Percentiles rank a stretch among this genome's conserved stretches.
phyloP scores from a whole-genome alignment of 2,329 filamentous ascomycete genomes.

The Verticillium tricorpus region DNA sequence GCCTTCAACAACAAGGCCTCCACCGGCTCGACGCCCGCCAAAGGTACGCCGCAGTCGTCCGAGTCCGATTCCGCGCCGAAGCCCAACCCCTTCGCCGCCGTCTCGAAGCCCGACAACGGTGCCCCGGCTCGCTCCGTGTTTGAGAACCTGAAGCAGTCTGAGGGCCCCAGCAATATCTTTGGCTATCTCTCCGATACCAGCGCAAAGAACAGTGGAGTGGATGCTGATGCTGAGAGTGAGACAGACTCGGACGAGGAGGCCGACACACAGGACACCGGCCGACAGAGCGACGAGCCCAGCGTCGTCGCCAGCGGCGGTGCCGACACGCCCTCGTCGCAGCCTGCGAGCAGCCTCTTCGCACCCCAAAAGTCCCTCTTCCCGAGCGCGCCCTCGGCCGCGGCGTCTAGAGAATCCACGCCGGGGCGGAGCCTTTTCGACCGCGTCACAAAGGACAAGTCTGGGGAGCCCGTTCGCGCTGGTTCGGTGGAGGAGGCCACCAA shows the following conservation, averaged over 20 bases:
- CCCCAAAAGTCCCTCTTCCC: conserved; percentile 20
- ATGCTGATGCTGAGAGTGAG: conserved; percentile 42
- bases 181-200: conserved; percentile 54
- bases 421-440: conserved; percentile 52
- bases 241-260: conserved; percentile 36
- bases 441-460: conserved; percentile 44
- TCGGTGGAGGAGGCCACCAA: conserved; percentile 22
- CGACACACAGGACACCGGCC: conserved; percentile 36
- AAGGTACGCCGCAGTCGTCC: conserved; percentile 21
- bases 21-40: conserved; percentile 23
- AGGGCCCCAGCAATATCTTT: conserved; percentile 48
- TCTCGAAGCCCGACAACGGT: conserved; percentile 29
- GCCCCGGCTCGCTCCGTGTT: conserved; percentile 39
- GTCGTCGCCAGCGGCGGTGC: conserved; percentile 35
- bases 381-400: conserved; percentile 12
- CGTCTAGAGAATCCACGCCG: conserved; percentile 38
- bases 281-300: conserved; percentile 39
- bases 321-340: conserved; percentile 33
- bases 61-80: conserved; percentile 23
- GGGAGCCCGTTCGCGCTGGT: conserved; percentile 41
- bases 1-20: conserved; percentile 45
- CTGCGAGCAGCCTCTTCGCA: conserved; percentile 24
- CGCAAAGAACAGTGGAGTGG: conserved; percentile 47
- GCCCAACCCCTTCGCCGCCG: conserved; percentile 23
- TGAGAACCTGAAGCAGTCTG: conserved; percentile 29